Conservation (phyloP, 2,329 filamentous ascomycete genomes). For the Xylariales sp. region DNA sequence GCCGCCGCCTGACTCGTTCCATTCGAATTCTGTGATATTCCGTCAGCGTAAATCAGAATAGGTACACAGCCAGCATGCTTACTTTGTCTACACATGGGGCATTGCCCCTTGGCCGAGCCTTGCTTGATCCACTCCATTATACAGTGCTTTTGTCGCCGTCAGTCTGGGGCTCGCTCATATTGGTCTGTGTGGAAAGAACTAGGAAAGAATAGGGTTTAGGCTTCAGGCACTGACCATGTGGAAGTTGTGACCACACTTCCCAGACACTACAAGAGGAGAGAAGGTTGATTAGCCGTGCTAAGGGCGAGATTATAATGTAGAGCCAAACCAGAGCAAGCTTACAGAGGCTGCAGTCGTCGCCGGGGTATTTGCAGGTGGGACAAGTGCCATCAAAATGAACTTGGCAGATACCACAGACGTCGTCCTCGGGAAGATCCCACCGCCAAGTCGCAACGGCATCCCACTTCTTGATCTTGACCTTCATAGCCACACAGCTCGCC, state of each 20-base stretch:
- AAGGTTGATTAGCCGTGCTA: constrained; percentile 2
- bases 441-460: constrained; percentile 95
- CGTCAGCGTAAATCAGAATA: constrained; percentile 18
- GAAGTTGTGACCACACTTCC: constrained; percentile 97
- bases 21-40: constrained; percentile 49
- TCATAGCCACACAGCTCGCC: constrained; percentile 69
- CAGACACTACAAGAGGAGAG: constrained; percentile 73
- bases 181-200: not conserved
- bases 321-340: constrained; percentile 52
- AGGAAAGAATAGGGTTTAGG: not conserved
- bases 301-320: not conserved
- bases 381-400: constrained; percentile 98
- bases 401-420: constrained; percentile 98
- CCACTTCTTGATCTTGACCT: constrained; percentile 94
- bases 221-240: constrained; percentile 85
- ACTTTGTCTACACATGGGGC: constrained; percentile 98
- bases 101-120: constrained; percentile 91
- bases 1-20: constrained; percentile 41
- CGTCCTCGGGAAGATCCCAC: constrained; percentile 97
- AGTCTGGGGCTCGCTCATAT: constrained; percentile 28
- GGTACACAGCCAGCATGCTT: constrained; percentile 47
- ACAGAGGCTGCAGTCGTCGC: constrained; percentile 94
- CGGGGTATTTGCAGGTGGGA: constrained; percentile 96
- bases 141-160: constrained; percentile 75
- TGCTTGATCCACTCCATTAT: constrained; percentile 97